phyloP scores from a whole-genome alignment of 2,329 filamentous ascomycete species.

The Rutstroemia sp. region DNA sequence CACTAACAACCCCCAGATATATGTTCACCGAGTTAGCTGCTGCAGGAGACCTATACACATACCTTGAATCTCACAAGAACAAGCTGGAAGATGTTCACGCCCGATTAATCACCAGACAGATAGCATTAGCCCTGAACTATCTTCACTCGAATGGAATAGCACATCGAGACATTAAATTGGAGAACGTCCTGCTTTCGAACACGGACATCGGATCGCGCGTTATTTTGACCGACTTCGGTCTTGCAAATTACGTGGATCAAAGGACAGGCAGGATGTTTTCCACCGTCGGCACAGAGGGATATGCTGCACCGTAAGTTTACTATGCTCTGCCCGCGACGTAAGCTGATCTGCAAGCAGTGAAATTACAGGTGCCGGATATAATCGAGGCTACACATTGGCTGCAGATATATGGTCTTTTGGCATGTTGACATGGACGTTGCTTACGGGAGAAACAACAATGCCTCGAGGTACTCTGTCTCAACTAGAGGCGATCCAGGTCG shows the following conservation, averaged over 20 bases:
- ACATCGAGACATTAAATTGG: constrained; percentile 29
- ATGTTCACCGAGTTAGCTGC: constrained; percentile 50
- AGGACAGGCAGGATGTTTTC: constrained; percentile 22
- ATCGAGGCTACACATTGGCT: constrained; percentile 24
- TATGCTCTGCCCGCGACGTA: not conserved
- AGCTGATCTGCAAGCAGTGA: constrained; percentile 13
- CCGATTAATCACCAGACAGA: constrained; percentile 26
- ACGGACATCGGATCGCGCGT: constrained; percentile 26
- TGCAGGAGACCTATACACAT: constrained; percentile 33
- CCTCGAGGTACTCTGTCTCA: constrained; percentile 15
- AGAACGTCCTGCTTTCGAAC: constrained; percentile 28
- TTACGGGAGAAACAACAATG: constrained; percentile 20
- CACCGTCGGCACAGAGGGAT: constrained; percentile 26
- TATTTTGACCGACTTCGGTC: constrained; percentile 29
- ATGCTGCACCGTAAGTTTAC: constrained; percentile 26
- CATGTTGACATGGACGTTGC: constrained; percentile 21
- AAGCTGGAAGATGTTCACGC: constrained; percentile 20
- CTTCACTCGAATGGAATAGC: constrained; percentile 25
- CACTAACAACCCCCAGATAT: constrained; percentile 33
- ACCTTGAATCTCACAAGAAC: constrained; percentile 20
- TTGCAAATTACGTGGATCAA: constrained; percentile 19
- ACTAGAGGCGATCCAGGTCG: constrained; percentile 17
- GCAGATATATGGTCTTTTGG: constrained; percentile 29
- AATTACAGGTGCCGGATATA: constrained; percentile 7
- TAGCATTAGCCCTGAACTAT: constrained; percentile 26